phyloP scores from a whole-genome alignment of 2,329 filamentous ascomycete genomes.

The Neonectria neomacrospora region DNA sequence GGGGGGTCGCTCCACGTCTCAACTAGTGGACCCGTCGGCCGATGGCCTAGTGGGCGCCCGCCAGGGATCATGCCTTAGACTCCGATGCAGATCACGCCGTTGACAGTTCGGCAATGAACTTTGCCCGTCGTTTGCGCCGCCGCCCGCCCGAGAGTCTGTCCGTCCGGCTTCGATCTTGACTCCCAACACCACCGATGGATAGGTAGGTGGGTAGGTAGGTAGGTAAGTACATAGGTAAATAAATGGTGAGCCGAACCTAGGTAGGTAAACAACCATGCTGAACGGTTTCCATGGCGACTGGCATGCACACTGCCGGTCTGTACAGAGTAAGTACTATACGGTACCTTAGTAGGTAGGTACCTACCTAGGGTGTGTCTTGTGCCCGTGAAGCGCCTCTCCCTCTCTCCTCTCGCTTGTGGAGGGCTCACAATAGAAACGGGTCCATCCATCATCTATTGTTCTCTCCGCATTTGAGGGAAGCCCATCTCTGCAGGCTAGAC shows the following conservation, averaged over 20 bases:
- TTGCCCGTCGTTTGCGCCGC: conserved; percentile 24
- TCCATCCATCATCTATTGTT: conserved; percentile 23
- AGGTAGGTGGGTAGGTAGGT: too few relatives aligned
- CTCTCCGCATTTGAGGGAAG: conserved; percentile 28
- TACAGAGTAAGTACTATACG: too few relatives aligned
- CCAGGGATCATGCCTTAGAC: conserved; percentile 45
- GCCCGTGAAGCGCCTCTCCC: too few relatives aligned
- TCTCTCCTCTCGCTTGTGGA: too few relatives aligned
- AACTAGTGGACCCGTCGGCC: conserved; percentile 38
- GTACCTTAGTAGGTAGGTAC: too few relatives aligned
- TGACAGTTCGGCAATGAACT: conserved; percentile 44
- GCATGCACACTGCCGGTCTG: too few relatives aligned
- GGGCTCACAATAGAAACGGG: conserved; percentile 17
- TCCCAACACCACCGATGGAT: background rate
- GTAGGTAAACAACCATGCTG: too few relatives aligned
- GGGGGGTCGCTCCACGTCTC: conserved; percentile 38
- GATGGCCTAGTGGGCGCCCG: conserved; percentile 32
- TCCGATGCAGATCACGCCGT: conserved; percentile 47
- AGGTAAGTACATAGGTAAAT: too few relatives aligned
- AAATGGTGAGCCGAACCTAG: too few relatives aligned
- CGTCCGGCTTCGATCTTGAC: conserved; percentile 7
- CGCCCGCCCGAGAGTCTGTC: conserved; percentile 24
- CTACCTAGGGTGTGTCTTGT: too few relatives aligned
- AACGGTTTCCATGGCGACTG: too few relatives aligned
- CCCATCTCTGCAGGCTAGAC: conserved; percentile 17